Percentiles rank a stretch among this genome's conserved stretches.
These are phyloP conservation scores for Phaffia tasmanica DNA, from an alignment of 768 basidiomycete genomes.

Conservation along the genomic window DNA sequence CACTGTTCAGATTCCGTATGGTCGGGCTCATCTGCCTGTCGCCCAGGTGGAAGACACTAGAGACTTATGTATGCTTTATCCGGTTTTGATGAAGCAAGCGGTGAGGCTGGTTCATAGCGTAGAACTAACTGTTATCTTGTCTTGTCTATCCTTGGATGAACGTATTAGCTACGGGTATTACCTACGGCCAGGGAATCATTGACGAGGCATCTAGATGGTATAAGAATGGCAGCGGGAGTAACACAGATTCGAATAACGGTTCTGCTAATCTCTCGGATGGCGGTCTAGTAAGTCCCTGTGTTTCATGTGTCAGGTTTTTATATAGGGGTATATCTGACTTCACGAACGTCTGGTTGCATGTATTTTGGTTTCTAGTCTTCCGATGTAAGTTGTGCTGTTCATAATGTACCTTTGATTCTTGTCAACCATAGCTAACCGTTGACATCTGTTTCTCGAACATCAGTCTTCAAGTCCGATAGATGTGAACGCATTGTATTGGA, in stretches of 20 bases:
- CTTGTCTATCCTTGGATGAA: too few relatives aligned
- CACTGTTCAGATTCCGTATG: conserved; percentile 4
- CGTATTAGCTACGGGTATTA: neutral
- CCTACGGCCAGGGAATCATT: conserved; percentile 11
- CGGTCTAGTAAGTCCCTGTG: too few relatives aligned
- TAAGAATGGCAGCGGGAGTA: neutral
- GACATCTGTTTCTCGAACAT: too few relatives aligned
- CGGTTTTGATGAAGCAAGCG: too few relatives aligned
- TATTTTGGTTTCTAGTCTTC: neutral
- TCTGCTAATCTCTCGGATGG: too few relatives aligned
- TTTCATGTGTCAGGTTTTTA: too few relatives aligned
- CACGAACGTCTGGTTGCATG: neutral
- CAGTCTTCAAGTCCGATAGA: neutral
- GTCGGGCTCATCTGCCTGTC: neutral
- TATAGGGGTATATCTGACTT: neutral
- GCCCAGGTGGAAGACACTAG: conserved; percentile 8
- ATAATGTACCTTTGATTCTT: too few relatives aligned
- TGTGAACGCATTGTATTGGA: neutral
- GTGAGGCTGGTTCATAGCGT: too few relatives aligned
- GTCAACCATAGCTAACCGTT: too few relatives aligned
- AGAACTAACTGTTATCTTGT: too few relatives aligned
- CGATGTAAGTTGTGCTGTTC: too few relatives aligned
- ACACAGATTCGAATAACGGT: too few relatives aligned
- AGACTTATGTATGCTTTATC: neutral
- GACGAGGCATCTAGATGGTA: conserved; percentile 8